Evolutionary conservation across 2,329 filamentous ascomycete genomes (phyloP).

Genomic region (Hymenoscyphus albidus): DNA sequence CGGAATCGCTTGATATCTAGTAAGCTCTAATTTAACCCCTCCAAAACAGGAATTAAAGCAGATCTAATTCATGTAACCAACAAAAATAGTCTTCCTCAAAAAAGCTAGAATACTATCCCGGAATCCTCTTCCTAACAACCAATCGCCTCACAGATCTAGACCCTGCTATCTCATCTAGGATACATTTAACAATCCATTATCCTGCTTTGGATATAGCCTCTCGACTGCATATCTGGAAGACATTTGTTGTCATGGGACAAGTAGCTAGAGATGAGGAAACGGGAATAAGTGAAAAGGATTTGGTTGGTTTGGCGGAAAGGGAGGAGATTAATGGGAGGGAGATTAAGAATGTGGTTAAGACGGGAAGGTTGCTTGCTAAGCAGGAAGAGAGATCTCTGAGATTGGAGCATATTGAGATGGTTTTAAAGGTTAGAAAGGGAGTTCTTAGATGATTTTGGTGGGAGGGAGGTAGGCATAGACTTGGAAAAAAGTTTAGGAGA

Average conservation of each 20-base stretch:
- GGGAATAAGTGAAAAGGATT: constrained; percentile 13
- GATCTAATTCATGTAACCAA: neutral
- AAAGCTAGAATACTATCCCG: constrained; percentile 37
- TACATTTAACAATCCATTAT: constrained; percentile 26
- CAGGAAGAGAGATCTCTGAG: constrained; percentile 14
- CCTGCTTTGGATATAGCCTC: neutral
- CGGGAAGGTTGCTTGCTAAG: constrained; percentile 31
- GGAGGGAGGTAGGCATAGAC: no score
- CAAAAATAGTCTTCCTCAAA: constrained; percentile 31
- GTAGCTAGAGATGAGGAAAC: constrained; percentile 17
- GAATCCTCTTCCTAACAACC: constrained; percentile 38
- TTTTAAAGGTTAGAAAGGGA: neutral
- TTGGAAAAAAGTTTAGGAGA: no score
- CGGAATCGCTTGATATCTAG: constrained; percentile 39
- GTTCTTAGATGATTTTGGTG: neutral
- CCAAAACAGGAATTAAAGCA: neutral
- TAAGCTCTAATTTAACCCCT: constrained; percentile 6
- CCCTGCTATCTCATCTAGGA: constrained; percentile 30
- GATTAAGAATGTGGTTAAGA: constrained; percentile 36
- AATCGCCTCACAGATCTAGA: constrained; percentile 32
- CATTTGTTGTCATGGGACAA: constrained; percentile 12
- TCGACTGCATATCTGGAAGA: constrained; percentile 19
- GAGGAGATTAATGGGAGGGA: constrained; percentile 34
- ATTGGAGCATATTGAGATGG: neutral
- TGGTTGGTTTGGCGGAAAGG: constrained; percentile 15